Evolutionary conservation across 2,329 filamentous ascomycete genomes (phyloP).

Genomic region (Magnaporthiopsis rhizophila): DNA sequence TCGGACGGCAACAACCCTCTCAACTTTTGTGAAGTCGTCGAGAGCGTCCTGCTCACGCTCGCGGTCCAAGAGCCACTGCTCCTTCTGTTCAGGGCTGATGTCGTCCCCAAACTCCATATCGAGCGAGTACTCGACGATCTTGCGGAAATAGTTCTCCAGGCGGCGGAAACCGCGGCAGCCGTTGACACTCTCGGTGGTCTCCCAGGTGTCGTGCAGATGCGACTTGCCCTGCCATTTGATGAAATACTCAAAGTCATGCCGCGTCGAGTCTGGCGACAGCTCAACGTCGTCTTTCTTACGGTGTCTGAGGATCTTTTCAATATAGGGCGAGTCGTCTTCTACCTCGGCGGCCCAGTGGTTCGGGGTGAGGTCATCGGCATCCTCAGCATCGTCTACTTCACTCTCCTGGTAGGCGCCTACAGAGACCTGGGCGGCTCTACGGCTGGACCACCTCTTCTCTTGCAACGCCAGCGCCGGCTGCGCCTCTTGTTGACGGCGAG

Average conservation of each 20-base stretch:
- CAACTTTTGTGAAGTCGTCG: slow-evolving; percentile 84
- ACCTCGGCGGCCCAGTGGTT: slow-evolving; percentile 62
- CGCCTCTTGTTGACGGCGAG: slow-evolving; percentile 63
- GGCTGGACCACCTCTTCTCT: slow-evolving; percentile 87
- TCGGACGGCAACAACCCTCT: slow-evolving; percentile 80
- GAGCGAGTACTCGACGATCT: slow-evolving; percentile 71
- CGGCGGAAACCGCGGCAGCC: slow-evolving; percentile 79
- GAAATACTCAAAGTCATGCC: slow-evolving; percentile 78
- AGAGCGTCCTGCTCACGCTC: slow-evolving; percentile 85
- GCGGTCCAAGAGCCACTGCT: slow-evolving; percentile 92
- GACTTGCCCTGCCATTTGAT: slow-evolving; percentile 98
- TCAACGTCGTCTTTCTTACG: slow-evolving; percentile 63
- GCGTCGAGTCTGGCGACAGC: slow-evolving; percentile 46
- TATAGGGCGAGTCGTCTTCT: slow-evolving; percentile 74
- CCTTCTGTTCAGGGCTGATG: slow-evolving; percentile 73
- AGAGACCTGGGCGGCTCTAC: slow-evolving; percentile 68
- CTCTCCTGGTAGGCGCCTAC: slow-evolving; percentile 58
- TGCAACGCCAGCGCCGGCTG: slow-evolving; percentile 58
- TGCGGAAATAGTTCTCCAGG: slow-evolving; percentile 90
- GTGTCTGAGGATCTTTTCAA: slow-evolving; percentile 88
- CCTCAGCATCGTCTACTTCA: slow-evolving; percentile 56
- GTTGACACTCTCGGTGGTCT: slow-evolving; percentile 65
- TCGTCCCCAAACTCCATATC: slow-evolving; percentile 67
- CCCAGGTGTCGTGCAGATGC: slow-evolving; percentile 94
- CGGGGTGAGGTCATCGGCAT: slow-evolving; percentile 58